A percentile compares a stretch with the other conserved stretches of the same genome.
Evolutionary conservation across 2,329 filamentous ascomycete genomes (phyloP).

Genomic region (Fusarium dimerum): DNA sequence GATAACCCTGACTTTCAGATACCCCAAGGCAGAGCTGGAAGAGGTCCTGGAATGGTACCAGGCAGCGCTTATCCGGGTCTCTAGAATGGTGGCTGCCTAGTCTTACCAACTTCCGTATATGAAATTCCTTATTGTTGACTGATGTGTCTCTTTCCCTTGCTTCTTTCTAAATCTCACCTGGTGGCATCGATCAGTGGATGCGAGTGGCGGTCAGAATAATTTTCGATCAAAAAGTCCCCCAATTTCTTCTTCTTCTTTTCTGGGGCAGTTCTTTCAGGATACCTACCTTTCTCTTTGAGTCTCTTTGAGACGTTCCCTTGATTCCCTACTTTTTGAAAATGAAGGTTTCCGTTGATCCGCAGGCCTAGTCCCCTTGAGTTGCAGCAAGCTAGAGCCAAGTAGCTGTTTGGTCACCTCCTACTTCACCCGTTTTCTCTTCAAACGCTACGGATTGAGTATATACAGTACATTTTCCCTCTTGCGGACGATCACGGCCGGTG

Average conservation of each 20-base stretch:
- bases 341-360: constrained; percentile 6
- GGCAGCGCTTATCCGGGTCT: constrained; percentile 51
- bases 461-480: too few species aligned
- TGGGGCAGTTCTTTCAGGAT: constrained; percentile 6
- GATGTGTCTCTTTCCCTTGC: constrained; percentile 8
- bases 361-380: too few species aligned
- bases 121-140: constrained; percentile 1
- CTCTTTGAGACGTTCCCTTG: constrained; percentile 13
- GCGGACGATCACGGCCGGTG: too few species aligned
- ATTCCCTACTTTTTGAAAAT: constrained; percentile 9
- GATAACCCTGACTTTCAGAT: constrained; percentile 88
- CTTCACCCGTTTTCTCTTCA: not conserved
- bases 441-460: too few species aligned
- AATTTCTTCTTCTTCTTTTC: constrained; percentile 1
- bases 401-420: not conserved
- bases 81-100: not conserved
- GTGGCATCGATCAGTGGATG: too few species aligned
- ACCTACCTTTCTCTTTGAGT: constrained; percentile 7
- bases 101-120: not conserved
- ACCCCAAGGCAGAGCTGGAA: constrained; percentile 45
- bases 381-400: too few species aligned
- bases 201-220: too few species aligned
- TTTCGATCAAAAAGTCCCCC: too few species aligned
- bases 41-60: constrained; percentile 49
- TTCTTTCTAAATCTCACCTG: constrained; percentile 4